Base-by-base conservation (phyloP, 1,139 yeast genomes). In the Yamadazyma diospyri region DNA sequence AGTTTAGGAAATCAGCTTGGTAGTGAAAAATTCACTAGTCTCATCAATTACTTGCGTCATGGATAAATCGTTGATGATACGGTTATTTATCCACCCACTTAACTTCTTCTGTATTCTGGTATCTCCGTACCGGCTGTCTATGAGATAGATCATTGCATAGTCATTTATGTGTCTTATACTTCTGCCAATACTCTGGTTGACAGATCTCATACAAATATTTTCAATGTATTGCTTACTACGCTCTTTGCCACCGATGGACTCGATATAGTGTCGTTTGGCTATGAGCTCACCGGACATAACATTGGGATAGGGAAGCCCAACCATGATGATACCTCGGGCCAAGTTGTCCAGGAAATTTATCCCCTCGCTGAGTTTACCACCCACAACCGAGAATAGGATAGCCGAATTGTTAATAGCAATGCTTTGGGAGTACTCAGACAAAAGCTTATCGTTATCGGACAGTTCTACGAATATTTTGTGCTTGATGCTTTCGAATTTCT, bases 341-440 rank as follows among this genome's bases (percentile, higher is more conserved):
- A 92, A 60, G 27, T 82, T 77, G 51, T 88, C 94, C 3, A 89
- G 76, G 53, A 92, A 89, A 51, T 89, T 89, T 32, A 89, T 92
- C 5, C 98, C 98, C 55, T 89, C 98, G 0, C 96, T 86, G 64
- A 92, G 68, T 49, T 83, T 83, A 0, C 97, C 98, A 2, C 97
- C 97, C 11, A 92, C 95, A 1, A 92, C 95, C 0, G 96, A 80
- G 19, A 89, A 66, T 5, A 92, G 57, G 1, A 84, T 48, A 0
- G 94, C 92, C 0, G 94, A 94, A 5, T 50, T 36, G 2, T 35
- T 30, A 1, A 27, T 27, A n/a, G 43, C 46, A 9, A 58, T 64
- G 2, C 57, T 45, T 1, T 57, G 47, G 2, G 80, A 57, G 47
- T 82, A 92, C 2, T 69, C 71, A 0, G 53, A 41, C 12, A 89